Evolutionary conservation across 305 asterid species (phyloP).

Genomic region (Striga hermonthica): DNA sequence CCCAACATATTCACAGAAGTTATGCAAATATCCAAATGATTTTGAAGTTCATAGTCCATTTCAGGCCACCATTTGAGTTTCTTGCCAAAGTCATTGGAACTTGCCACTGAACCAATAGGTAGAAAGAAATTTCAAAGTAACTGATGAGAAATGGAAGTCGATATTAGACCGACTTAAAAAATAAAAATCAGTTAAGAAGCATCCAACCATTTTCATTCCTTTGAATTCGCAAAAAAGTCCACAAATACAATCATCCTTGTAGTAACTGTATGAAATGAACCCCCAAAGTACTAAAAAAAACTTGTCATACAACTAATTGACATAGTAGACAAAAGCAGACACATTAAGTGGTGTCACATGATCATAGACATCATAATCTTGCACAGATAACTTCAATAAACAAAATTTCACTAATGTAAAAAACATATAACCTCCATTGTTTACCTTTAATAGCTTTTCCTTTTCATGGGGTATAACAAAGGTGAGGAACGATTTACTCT

Average conservation of each 20-base stretch:
- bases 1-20: background rate
- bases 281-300: background rate
- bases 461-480: conserved; percentile 75
- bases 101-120: background rate
- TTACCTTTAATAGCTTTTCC: conserved; percentile 81
- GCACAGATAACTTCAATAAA: background rate
- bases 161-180: background rate
- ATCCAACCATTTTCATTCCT: background rate
- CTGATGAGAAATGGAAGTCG: background rate
- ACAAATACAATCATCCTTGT: background rate
- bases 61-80: background rate
- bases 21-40: no score
- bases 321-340: background rate
- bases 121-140: background rate
- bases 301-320: background rate
- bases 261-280: background rate
- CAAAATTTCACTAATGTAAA: conserved; percentile 10
- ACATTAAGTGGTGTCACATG: background rate
- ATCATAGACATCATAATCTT: background rate
- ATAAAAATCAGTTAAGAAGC: background rate
- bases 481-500: conserved; percentile 64
- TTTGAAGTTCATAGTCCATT: no score
- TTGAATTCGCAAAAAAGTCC: background rate
- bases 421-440: conserved; percentile 2
- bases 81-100: background rate